Evolutionary conservation across 345 rosid species (phyloP).

Genomic region (Syzygium aqueum): DNA sequence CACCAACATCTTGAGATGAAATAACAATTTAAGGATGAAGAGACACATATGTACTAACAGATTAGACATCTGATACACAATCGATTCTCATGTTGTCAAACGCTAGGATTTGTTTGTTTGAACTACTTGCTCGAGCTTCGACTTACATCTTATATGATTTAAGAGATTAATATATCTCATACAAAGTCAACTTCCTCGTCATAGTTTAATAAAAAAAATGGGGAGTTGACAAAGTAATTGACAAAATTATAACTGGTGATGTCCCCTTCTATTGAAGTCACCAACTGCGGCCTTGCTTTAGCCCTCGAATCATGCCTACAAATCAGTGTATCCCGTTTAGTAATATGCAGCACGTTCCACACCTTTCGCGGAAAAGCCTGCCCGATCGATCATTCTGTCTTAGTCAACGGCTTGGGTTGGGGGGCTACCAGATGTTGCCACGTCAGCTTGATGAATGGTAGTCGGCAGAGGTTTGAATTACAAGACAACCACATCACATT

Average conservation of each 20-base stretch:
- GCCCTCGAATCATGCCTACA: conserved; percentile 25
- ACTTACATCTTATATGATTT: background rate
- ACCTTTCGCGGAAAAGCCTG: background rate
- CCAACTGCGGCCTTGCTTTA: background rate
- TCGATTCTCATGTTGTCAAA: background rate
- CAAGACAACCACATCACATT: background rate
- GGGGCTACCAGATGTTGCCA: background rate
- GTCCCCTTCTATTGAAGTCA: background rate
- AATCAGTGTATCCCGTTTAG: background rate
- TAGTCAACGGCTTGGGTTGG: background rate
- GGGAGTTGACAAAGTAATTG: background rate
- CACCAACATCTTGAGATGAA: background rate
- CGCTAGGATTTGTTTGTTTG: background rate
- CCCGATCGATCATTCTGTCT: background rate
- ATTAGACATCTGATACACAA: background rate
- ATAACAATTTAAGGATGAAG: background rate
- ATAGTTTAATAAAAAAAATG: background rate
- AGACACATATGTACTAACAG: background rate
- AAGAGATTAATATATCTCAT: background rate
- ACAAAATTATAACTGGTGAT: background rate
- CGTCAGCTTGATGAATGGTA: conserved; percentile 9
- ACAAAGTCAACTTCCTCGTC: background rate
- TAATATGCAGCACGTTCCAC: background rate
- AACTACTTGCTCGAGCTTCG: background rate
- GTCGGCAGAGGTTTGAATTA: conserved; percentile 25